These are phyloP conservation scores for Leccinum disarticulatum DNA, from an alignment of 768 basidiomycete species.

Conservation along the genomic window DNA sequence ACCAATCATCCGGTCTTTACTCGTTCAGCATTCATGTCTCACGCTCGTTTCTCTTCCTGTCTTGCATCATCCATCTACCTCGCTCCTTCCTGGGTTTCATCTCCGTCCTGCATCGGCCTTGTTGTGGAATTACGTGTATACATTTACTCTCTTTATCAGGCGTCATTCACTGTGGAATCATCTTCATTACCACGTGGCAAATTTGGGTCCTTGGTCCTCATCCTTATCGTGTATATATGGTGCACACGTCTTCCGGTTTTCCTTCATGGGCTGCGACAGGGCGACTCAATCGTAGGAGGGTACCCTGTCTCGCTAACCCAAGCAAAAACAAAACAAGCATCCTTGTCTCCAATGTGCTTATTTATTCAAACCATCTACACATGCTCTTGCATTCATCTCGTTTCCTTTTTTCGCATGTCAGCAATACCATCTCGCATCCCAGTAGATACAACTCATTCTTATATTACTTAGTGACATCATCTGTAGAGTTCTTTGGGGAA, in stretches of 20 bases:
- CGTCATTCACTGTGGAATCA: constrained; percentile 12
- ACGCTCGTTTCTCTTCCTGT: constrained; percentile 14
- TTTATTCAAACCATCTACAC: not conserved
- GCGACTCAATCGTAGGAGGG: constrained; percentile 8
- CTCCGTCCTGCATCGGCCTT: constrained; percentile 20
- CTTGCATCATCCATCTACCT: constrained; percentile 7
- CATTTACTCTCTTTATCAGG: constrained; percentile 18
- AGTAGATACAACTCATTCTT: constrained; percentile 18
- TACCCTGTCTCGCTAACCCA: not conserved
- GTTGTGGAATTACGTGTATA: constrained; percentile 38
- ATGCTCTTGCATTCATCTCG: constrained; percentile 2
- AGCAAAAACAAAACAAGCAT: not conserved
- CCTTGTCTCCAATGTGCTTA: constrained; percentile 2
- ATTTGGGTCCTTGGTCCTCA: not conserved
- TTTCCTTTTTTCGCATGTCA: constrained; percentile 4
- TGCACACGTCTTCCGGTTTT: constrained; percentile 1
- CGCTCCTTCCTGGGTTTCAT: constrained; percentile 18
- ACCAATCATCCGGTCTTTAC: constrained; percentile 18
- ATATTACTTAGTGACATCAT: constrained; percentile 24
- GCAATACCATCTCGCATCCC: constrained; percentile 11
- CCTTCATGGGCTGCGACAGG: not conserved
- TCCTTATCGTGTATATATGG: constrained; percentile 28
- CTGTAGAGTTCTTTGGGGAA: constrained; percentile 19
- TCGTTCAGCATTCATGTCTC: not conserved
- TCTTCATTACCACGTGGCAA: not conserved